phyloP scores from a whole-genome alignment of 257 asterid species.

The Fraxinus anomala region DNA sequence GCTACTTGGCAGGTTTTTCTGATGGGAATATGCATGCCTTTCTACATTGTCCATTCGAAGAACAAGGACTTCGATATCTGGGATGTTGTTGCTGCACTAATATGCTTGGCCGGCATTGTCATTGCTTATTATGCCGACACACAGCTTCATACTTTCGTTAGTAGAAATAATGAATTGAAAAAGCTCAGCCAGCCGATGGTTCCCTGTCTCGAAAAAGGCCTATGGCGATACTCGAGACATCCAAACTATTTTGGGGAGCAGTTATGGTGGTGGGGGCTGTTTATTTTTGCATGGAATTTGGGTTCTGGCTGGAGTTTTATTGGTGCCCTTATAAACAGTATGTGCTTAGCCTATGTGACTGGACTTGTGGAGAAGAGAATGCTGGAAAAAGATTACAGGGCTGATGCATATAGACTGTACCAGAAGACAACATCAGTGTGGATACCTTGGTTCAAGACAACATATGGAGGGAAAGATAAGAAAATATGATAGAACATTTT shows the following conservation, averaged over 20 bases:
- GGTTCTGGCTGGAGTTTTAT: slow-evolving; percentile 58
- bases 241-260: slow-evolving; percentile 97
- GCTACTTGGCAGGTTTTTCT: slow-evolving; percentile 59
- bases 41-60: slow-evolving; percentile 64
- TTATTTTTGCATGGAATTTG: slow-evolving; percentile 70
- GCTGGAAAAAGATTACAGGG: slow-evolving; percentile 72
- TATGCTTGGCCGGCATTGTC: slow-evolving; percentile 62
- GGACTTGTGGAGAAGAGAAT: slow-evolving; percentile 78
- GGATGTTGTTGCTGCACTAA: slow-evolving; percentile 57
- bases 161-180: slow-evolving; percentile 48
- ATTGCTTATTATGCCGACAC: slow-evolving; percentile 80
- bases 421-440: slow-evolving; percentile 75
- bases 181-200: slow-evolving; percentile 50
- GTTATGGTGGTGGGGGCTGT: slow-evolving; percentile 98
- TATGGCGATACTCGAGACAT: slow-evolving; percentile 83
- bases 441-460: slow-evolving; percentile 85
- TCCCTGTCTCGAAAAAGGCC: slow-evolving; percentile 69
- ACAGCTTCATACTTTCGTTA: slow-evolving; percentile 70
- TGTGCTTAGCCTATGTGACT: slow-evolving; percentile 84
- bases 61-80: slow-evolving; percentile 46
- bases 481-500: slow-evolving; percentile 26
- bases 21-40: slow-evolving; percentile 80
- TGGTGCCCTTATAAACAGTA: slow-evolving; percentile 73
- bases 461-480: slow-evolving; percentile 43
- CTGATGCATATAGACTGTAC: slow-evolving; percentile 66